Base-by-base conservation (phyloP, 2,329 filamentous ascomycete species). In the Teratosphaeria destructans region DNA sequence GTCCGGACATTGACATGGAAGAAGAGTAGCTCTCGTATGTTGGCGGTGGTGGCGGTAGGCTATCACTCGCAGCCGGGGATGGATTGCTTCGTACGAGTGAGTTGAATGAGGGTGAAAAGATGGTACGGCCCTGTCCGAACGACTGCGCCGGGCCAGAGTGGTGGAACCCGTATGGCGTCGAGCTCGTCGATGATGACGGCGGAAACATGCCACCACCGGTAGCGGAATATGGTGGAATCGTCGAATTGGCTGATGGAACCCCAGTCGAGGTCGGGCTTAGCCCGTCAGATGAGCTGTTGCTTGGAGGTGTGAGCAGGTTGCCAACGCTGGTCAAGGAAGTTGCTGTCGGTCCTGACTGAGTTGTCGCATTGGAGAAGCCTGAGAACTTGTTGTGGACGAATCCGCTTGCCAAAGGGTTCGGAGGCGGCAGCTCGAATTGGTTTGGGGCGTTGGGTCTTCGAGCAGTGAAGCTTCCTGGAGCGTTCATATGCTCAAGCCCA, bases 351-450 rank as follows among this genome's bases (percentile, higher is more conserved):
- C 78, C 73, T 55, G 76, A 73, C 63, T 80, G 78, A 61, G 74
- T 75, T 67, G 67, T 75, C 74, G 60, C 73, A 56, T 66, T 61
- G 32, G 64, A 53, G 57, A 68, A 68, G 57, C 59, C 74, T 60
- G 78, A 73, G 67, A 80, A 82, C 71, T 83, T 84, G 67, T 81
- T 73, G 67, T 81, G 73, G 27, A 74, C 68, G 55, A 74, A 74
- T 72, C 72, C 74, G 67, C 72, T 74, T 68, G 82, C 76, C 43
- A 49, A 23, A 49, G 35, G 55, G 56, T 82, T 80, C 65, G 85
- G 84, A 58, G 86, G 84, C 64, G 84, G 83, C 56, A 90, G 81
- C 69, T 88, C 84, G 70, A 89, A 89, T 63, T 91, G 80, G 67
- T 82, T 82, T 60, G 82, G 83, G 63, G 87, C 84, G 69, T 86